phyloP scores from a whole-genome alignment of 139 green algal species.

The Chlorella sp. region DNA sequence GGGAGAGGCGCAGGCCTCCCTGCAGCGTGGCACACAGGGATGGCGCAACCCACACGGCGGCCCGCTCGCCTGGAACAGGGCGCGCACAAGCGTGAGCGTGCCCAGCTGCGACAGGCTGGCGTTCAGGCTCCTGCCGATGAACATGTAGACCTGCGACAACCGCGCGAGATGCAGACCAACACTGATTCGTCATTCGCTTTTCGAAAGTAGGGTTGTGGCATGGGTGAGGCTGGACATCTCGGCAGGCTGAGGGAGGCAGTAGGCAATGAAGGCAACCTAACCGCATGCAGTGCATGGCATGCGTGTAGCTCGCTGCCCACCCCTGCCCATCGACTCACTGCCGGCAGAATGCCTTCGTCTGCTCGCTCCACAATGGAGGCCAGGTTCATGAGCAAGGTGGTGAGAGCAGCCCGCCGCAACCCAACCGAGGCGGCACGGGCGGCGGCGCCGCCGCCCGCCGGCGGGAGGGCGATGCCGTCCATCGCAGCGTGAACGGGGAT shows the following conservation, averaged over 20 bases:
- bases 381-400: slow-evolving; percentile 49
- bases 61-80: slow-evolving; percentile 62
- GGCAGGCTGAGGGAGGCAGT: too few species aligned
- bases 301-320: neutral
- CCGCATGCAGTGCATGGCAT: too few species aligned
- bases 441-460: neutral
- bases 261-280: too few species aligned
- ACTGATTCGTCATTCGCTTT: neutral
- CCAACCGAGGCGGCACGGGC: neutral
- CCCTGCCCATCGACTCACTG: neutral
- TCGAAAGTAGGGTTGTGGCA: too few species aligned
- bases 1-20: too few species aligned
- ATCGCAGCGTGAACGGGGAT: neutral
- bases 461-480: neutral
- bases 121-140: slow-evolving; percentile 61
- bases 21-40: too few species aligned
- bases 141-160: slow-evolving; percentile 67
- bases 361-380: slow-evolving; percentile 50
- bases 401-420: neutral
- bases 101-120: slow-evolving; percentile 69
- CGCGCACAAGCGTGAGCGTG: slow-evolving; percentile 67
- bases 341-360: slow-evolving; percentile 56
- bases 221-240: too few species aligned
- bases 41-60: neutral
- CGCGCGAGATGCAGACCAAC: too few species aligned